These are phyloP conservation scores for Diaporthe sp. DNA, from an alignment of 2,329 filamentous ascomycete species.

Conservation along the genomic window DNA sequence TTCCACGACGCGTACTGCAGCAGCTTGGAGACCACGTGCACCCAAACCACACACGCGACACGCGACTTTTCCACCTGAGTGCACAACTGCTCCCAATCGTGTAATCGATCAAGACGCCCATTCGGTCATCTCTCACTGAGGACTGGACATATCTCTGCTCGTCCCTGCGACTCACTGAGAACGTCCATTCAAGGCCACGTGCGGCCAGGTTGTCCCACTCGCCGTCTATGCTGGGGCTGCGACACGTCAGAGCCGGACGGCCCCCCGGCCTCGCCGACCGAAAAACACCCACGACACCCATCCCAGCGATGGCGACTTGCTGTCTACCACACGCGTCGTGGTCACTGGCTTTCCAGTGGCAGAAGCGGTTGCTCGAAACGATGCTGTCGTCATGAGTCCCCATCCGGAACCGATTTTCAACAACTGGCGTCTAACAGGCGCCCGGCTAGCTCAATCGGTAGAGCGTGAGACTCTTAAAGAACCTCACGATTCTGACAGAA, in stretches of 20 bases:
- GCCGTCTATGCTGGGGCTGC: background rate
- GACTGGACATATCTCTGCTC: background rate
- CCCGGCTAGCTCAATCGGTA: constrained; percentile 78
- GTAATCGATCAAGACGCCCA: background rate
- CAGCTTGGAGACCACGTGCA: background rate
- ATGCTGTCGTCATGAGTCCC: background rate
- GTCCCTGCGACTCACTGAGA: background rate
- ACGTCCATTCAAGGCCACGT: background rate
- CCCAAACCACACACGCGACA: background rate
- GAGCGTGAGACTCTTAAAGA: constrained; percentile 77
- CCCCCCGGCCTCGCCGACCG: background rate
- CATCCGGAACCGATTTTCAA: background rate
- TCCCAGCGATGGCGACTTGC: background rate
- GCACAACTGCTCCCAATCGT: background rate
- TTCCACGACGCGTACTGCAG: background rate
- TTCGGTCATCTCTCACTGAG: background rate
- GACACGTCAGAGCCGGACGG: background rate
- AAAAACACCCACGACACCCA: background rate
- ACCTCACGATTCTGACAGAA: background rate
- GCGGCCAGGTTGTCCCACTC: background rate
- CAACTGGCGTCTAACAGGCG: constrained; percentile 41
- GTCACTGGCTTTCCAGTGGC: background rate
- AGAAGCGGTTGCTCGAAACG: background rate
- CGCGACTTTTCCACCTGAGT: background rate
- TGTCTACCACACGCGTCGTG: background rate